phyloP scores from a whole-genome alignment of 192 early-diverging fungal species.

The Rhizophlyctis rosea region DNA sequence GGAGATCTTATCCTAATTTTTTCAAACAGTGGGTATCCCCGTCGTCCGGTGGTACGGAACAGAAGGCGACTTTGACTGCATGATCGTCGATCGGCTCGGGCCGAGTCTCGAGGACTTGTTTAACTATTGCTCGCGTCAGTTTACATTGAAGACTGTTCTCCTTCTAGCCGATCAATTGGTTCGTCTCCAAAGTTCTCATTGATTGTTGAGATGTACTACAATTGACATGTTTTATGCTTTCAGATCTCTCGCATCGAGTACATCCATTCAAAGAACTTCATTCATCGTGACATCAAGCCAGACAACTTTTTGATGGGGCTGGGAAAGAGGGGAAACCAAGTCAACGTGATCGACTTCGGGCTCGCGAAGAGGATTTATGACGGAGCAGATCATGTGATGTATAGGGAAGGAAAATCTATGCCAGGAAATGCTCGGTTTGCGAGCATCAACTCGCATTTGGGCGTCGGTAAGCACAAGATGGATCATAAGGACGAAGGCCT shows the following conservation, averaged over 20 bases:
- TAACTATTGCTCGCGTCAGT: slow-evolving; percentile 64
- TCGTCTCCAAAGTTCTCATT: not conserved
- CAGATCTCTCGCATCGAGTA: slow-evolving; percentile 58
- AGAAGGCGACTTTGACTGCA: slow-evolving; percentile 60
- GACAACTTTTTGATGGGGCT: slow-evolving; percentile 57
- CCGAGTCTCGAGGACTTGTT: slow-evolving; percentile 61
- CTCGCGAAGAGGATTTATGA: slow-evolving; percentile 96
- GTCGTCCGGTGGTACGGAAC: slow-evolving; percentile 62
- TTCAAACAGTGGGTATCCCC: slow-evolving; percentile 54
- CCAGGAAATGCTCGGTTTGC: slow-evolving; percentile 63
- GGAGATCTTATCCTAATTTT: slow-evolving; percentile 3
- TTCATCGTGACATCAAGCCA: slow-evolving; percentile 56
- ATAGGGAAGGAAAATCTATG: slow-evolving; percentile 63
- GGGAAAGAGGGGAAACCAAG: slow-evolving; percentile 53
- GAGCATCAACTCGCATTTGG: slow-evolving; percentile 61
- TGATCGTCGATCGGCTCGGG: slow-evolving; percentile 62
- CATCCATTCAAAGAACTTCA: slow-evolving; percentile 60
- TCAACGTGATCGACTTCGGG: slow-evolving; percentile 90
- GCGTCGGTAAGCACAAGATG: slow-evolving; percentile 19
- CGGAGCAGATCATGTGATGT: slow-evolving; percentile 75
- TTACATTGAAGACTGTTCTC: slow-evolving; percentile 59
- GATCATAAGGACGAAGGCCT: slow-evolving; percentile 1
- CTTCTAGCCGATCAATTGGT: slow-evolving; percentile 63
- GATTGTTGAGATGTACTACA: not conserved
- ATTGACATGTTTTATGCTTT: too few relatives aligned